A percentile compares a stretch with the other conserved stretches of the same genome.
phyloP scores from a whole-genome alignment of 495 filamentous ascomycete genomes.

The Xylaria nigripes region DNA sequence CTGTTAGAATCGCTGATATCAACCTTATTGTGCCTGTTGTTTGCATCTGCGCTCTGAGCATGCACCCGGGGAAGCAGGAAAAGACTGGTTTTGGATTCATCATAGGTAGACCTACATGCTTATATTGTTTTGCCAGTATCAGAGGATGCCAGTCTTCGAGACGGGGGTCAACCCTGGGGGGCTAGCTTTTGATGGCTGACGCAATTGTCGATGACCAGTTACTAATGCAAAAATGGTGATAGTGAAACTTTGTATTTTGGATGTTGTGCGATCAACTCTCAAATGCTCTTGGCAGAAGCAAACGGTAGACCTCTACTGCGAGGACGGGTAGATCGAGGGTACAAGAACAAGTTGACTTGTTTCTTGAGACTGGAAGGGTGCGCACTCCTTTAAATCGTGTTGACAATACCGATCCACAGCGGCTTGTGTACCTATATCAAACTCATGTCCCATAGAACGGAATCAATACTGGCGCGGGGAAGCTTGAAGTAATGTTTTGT shows the following conservation, averaged over 20 bases:
- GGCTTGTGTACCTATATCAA: not conserved
- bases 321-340: constrained; percentile 6
- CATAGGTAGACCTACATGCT: not conserved
- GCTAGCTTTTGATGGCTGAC: not conserved
- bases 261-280: not conserved
- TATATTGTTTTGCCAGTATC: not conserved
- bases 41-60: not conserved
- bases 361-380: not conserved
- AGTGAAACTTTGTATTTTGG: not conserved
- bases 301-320: constrained; percentile 1
- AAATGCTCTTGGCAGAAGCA: not conserved
- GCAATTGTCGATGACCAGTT: not conserved
- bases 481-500: not conserved
- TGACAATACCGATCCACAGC: not conserved
- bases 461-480: not conserved
- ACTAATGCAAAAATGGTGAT: not conserved
- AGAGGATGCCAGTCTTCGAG: not conserved
- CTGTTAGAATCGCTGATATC: not conserved
- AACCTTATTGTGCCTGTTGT: not conserved
- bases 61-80: not conserved
- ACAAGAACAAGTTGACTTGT: constrained; percentile 3
- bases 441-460: not conserved
- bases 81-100: not conserved
- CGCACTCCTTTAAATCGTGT: not conserved
- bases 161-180: not conserved